Evolutionary conservation across 495 filamentous ascomycete genomes (phyloP), one percentile per base, ranked within the genome.

Genomic region (Penicillium lagena): DNA sequence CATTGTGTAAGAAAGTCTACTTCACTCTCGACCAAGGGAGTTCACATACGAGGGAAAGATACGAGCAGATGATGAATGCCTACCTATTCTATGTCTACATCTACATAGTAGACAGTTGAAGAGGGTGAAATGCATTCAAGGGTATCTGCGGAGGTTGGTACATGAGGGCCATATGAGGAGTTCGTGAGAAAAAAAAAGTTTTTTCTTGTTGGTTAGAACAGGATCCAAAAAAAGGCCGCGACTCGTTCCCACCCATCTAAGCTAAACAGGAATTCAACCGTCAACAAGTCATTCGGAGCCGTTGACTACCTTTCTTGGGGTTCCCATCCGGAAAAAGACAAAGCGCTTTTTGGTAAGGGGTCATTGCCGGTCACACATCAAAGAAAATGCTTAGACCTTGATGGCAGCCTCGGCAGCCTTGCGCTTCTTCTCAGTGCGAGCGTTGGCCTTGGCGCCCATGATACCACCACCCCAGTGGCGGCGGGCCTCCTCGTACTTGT

Each of bases 401-500:
- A 97, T 87, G 58, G 90, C 89, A 47, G 66, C 67, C 69, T 96
- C 93, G 51, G 93, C 59, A 58, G 89, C 88, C 83, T 96, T 96
- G 77, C 89, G 81, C 80, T 89, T 90, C 89, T 96, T 97, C 76
- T 90, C 87, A 61, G 83, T 83, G 63, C 84, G 80, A 65, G 87
- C 90, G 62, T 87, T 81, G 62, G 94, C 91, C 86, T 99, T 99
- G 68, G 82, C 78, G 57, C 94, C 94, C 91, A 97, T 96, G 77
- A 97, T 96, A 74, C 94, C 94, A 81, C 94, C 94, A 78, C 94
- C 94, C 93, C 94, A 99, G 77, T 90, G 85, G 68, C 89, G 83
- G 73, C 86, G 87, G 62, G 77, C 66, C 67, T 95, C 89, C 77
- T 96, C 89, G 70, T 89, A 86, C 82, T 95, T 95, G 70, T 93